Evolutionary conservation across 2,329 filamentous ascomycete species (phyloP).

Genomic region (Cladophialophora carrionii): DNA sequence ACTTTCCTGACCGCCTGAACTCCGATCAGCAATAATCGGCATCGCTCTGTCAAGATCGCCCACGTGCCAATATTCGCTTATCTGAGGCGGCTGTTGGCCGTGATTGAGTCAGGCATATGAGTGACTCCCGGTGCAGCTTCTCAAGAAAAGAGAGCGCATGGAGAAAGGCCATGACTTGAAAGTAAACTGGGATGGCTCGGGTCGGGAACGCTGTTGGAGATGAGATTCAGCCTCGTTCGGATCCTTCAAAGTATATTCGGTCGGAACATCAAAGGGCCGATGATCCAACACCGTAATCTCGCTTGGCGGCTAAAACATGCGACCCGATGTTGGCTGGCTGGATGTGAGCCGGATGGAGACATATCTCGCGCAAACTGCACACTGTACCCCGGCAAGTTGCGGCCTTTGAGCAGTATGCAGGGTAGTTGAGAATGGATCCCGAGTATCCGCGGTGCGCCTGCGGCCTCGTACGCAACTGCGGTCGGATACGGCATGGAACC

Average conservation of each 20-base stretch:
- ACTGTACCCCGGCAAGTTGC: not conserved
- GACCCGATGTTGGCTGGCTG: not conserved
- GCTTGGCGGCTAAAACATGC: not conserved
- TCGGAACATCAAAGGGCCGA: not conserved
- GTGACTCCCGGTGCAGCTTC: not conserved
- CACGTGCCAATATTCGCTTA: conserved; percentile 20
- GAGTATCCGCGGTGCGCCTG: conserved; percentile 8
- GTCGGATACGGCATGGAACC: conserved; percentile 9
- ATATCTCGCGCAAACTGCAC: not conserved
- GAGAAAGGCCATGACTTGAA: not conserved
- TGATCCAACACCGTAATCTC: not conserved
- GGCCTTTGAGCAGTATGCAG: not conserved
- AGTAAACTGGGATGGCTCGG: conserved; percentile 4
- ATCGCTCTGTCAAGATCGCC: conserved; percentile 6
- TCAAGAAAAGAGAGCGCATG: not conserved
- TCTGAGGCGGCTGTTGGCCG: not conserved
- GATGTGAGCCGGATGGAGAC: not conserved
- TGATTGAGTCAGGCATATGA: not conserved
- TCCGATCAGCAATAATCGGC: conserved; percentile 10
- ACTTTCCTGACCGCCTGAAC: conserved; percentile 1
- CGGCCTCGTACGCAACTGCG: not conserved
- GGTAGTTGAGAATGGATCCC: not conserved
- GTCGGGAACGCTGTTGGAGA: conserved; percentile 2
- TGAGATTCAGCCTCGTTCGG: conserved; percentile 11
- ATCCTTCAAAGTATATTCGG: not conserved